phyloP scores from a whole-genome alignment of 2,329 filamentous ascomycete genomes.

The Leptographium radiaticola region DNA sequence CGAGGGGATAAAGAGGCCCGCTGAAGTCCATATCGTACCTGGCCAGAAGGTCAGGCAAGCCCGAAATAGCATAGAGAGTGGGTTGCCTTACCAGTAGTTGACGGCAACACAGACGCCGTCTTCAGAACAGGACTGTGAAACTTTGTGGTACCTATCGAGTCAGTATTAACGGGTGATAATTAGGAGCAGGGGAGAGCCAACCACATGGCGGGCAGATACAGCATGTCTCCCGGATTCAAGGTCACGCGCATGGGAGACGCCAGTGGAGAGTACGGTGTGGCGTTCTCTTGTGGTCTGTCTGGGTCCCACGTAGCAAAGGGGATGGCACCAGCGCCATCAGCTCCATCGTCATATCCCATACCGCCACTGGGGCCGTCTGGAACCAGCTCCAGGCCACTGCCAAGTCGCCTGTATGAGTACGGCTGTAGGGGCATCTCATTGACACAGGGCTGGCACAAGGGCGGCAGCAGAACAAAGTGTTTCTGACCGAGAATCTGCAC shows the following conservation, averaged over 20 bases:
- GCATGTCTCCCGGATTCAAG: slow-evolving; percentile 60
- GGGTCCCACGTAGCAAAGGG: slow-evolving; percentile 70
- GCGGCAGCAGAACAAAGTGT: slow-evolving; percentile 63
- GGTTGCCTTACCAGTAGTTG: slow-evolving; percentile 57
- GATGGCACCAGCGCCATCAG: slow-evolving; percentile 21
- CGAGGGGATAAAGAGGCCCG: slow-evolving; percentile 52
- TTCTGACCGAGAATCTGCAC: slow-evolving; percentile 62
- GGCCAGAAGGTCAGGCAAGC: neutral
- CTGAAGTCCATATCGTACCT: slow-evolving; percentile 74
- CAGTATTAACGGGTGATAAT: neutral
- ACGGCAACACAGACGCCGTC: slow-evolving; percentile 66
- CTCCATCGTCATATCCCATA: slow-evolving; percentile 8
- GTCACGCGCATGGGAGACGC: slow-evolving; percentile 53
- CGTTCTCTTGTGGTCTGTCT: slow-evolving; percentile 34
- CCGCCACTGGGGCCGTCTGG: slow-evolving; percentile 16
- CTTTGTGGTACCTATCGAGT: slow-evolving; percentile 56
- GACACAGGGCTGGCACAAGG: slow-evolving; percentile 55
- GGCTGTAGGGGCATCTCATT: slow-evolving; percentile 45
- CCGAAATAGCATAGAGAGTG: neutral
- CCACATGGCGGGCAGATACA: slow-evolving; percentile 75
- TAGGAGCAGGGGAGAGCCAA: slow-evolving; percentile 16
- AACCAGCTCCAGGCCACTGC: slow-evolving; percentile 17
- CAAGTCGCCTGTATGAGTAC: slow-evolving; percentile 42
- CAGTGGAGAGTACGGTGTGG: slow-evolving; percentile 46
- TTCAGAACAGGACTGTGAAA: slow-evolving; percentile 53